A percentile compares a stretch with the other conserved stretches of the same genome.
Conservation (phyloP, 78 protist genomes). For the Pigoraptor vietnamica region DNA sequence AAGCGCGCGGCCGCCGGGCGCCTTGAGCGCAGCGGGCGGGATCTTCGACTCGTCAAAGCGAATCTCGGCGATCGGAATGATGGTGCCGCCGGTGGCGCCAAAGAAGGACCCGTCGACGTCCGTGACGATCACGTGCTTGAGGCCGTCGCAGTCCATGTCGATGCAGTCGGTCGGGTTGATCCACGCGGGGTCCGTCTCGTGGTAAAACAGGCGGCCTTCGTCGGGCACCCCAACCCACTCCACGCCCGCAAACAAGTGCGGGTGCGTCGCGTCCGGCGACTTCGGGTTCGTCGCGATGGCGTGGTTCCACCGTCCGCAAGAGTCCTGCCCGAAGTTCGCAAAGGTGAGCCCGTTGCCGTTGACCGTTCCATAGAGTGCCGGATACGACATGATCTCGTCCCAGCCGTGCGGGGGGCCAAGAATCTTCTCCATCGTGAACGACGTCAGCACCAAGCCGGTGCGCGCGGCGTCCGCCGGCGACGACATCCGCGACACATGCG, state of each 20-base stretch:
- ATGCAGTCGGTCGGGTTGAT: not conserved
- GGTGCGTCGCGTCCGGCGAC: not conserved
- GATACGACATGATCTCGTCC: not conserved
- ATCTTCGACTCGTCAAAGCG: not conserved
- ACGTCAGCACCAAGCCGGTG: not conserved
- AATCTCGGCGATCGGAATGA: not conserved
- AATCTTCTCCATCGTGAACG: not conserved
- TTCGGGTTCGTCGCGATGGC: not conserved
- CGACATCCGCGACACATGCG: not conserved
- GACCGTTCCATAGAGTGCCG: not conserved
- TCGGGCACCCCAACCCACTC: not conserved
- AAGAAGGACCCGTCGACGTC: not conserved
- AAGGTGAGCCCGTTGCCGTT: not conserved
- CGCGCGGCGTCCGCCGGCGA: not conserved
- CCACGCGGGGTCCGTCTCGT: not conserved
- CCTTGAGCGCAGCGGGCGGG: not conserved
- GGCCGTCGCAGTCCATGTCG: not conserved
- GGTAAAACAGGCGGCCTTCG: not conserved
- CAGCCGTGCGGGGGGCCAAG: not conserved
- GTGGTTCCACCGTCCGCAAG: not conserved
- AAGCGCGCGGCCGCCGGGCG: not conserved
- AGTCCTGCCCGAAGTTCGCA: not conserved
- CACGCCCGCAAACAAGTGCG: not conserved
- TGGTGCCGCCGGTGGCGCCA: not conserved
- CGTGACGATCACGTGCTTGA: not conserved